Evolutionary conservation across 805 yeast genomes (phyloP).

Genomic region (Starmera quercuum): DNA sequence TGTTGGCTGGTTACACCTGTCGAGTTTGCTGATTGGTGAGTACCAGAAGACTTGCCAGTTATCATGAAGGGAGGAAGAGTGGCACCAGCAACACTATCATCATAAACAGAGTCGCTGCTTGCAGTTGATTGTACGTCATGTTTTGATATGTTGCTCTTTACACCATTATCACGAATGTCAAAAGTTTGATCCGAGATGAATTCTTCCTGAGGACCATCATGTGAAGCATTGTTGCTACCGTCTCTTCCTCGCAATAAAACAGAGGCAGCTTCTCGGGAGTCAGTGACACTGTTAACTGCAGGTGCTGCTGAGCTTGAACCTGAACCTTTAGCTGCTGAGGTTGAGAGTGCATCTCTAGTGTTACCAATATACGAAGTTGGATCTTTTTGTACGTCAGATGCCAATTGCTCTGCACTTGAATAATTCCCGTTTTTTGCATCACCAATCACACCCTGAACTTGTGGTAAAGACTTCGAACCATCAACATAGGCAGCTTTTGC

Average conservation of each 20-base stretch:
- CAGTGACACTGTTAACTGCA: no score
- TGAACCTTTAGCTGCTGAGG: no score
- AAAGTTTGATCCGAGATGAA: no score
- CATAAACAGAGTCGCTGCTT: neutral
- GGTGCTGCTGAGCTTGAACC: no score
- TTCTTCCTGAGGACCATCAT: no score
- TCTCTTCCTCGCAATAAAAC: no score
- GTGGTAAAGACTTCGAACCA: conserved; percentile 12
- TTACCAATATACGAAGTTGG: conserved; percentile 4
- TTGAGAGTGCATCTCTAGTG: conserved; percentile 7
- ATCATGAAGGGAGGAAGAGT: conserved; percentile 18
- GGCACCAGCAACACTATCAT: conserved; percentile 12
- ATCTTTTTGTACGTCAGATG: conserved; percentile 2
- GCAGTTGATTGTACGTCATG: neutral
- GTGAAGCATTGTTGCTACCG: no score
- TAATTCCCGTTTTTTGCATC: conserved; percentile 14
- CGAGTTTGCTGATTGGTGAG: no score
- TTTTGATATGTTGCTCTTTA: no score
- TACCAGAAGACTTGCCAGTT: neutral
- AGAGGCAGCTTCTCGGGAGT: no score
- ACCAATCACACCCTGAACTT: conserved; percentile 12
- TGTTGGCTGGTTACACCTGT: no score
- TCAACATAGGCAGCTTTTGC: conserved; percentile 6
- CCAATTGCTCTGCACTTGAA: conserved; percentile 13
- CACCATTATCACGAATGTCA: no score